Evolutionary conservation across 768 basidiomycete genomes (phyloP).

Genomic region (Phaeotremella fagi): DNA sequence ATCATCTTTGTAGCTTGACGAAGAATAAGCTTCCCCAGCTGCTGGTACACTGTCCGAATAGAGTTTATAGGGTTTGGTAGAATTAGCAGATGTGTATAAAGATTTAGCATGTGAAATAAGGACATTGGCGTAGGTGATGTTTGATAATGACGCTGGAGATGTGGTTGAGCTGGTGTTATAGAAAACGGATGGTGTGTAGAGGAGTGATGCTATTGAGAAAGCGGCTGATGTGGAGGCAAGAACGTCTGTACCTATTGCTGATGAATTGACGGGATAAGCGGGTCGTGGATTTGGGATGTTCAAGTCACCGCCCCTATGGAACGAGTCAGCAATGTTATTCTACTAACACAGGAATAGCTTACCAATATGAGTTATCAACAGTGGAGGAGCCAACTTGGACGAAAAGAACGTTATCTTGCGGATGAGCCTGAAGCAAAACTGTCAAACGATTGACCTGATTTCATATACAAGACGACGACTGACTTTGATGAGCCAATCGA

Average conservation of each 20-base stretch:
- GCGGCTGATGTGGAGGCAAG: constrained; percentile 79
- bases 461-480: constrained; percentile 13
- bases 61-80: constrained; percentile 50
- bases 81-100: constrained; percentile 71
- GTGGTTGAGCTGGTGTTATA: constrained; percentile 54
- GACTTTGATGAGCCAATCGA: constrained; percentile 88
- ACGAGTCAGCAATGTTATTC: no score
- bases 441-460: no score
- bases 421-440: constrained; percentile 62
- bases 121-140: constrained; percentile 65
- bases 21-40: constrained; percentile 62
- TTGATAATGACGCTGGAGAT: constrained; percentile 56
- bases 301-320: constrained; percentile 53
- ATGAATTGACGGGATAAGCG: constrained; percentile 71
- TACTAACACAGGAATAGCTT: no score
- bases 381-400: constrained; percentile 68
- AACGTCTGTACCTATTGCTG: constrained; percentile 79
- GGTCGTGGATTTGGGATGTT: constrained; percentile 69
- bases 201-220: constrained; percentile 75
- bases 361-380: constrained; percentile 79
- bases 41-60: constrained; percentile 60
- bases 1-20: constrained; percentile 48
- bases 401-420: constrained; percentile 64
- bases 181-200: constrained; percentile 62
- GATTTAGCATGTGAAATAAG: constrained; percentile 70